These are phyloP conservation scores for Pseudoneurospora amorphoporcata DNA, from an alignment of 495 filamentous ascomycete genomes.

Conservation along the genomic window DNA sequence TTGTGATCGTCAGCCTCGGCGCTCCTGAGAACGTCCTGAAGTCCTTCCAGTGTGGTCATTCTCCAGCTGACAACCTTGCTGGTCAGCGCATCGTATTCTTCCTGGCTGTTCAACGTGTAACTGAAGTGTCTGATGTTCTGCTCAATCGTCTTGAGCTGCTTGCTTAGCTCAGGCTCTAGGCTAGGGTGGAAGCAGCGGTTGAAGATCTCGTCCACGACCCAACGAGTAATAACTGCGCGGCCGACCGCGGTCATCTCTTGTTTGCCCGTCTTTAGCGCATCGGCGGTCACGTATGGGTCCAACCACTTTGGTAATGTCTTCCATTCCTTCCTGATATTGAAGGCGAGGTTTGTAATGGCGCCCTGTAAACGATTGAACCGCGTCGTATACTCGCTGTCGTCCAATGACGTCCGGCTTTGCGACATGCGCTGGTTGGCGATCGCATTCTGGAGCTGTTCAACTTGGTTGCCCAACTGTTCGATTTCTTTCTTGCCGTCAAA, in stretches of 20 bases:
- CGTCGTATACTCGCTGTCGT: conserved; percentile 88
- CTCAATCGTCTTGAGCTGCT: conserved; percentile 77
- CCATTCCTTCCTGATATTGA: conserved; percentile 93
- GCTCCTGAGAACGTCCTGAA: conserved; percentile 59
- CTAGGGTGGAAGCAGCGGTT: conserved; percentile 85
- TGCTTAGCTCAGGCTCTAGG: conserved; percentile 63
- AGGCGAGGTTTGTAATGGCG: conserved; percentile 87
- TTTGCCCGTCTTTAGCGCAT: conserved; percentile 69
- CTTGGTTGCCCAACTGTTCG: conserved; percentile 74
- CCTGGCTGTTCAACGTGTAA: conserved; percentile 59
- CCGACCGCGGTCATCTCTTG: conserved; percentile 97
- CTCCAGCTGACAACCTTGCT: conserved; percentile 89
- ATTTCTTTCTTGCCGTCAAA: conserved; percentile 92
- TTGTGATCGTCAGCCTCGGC: conserved; percentile 53
- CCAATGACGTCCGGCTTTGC: conserved; percentile 86
- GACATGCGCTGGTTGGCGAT: conserved; percentile 92
- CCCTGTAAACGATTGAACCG: conserved; percentile 90
- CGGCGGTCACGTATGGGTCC: conserved; percentile 63
- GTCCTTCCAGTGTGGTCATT: conserved; percentile 85
- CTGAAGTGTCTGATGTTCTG: conserved; percentile 72
- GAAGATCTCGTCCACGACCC: conserved; percentile 87
- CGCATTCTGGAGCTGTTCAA: conserved; percentile 91
- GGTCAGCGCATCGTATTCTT: conserved; percentile 82
- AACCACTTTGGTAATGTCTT: conserved; percentile 70
- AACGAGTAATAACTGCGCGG: conserved; percentile 78